Percentiles rank a stretch among this genome's conserved stretches.
phyloP scores from a whole-genome alignment of 1,139 yeast genomes.

The Trichomonascaceae sp. region DNA sequence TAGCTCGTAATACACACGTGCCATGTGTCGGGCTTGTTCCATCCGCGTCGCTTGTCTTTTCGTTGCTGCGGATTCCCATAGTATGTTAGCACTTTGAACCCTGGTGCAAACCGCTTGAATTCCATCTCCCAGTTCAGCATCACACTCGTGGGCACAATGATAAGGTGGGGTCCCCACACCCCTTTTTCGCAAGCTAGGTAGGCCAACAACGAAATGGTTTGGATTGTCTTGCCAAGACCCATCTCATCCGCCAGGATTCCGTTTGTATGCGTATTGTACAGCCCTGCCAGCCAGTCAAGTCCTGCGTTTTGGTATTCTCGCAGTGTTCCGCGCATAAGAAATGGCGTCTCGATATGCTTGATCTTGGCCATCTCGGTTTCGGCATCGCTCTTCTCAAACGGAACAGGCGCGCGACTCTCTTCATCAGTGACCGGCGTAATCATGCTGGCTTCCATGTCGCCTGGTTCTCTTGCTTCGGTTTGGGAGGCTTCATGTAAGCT shows the following conservation, averaged over 20 bases:
- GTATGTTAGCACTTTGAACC: constrained; percentile 87
- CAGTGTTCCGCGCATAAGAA: constrained; percentile 61
- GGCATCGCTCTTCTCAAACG: background rate
- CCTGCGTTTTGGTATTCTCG: constrained; percentile 95
- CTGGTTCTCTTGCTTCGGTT: background rate
- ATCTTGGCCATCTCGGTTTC: background rate
- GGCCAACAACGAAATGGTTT: constrained; percentile 76
- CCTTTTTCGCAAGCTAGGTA: constrained; percentile 89
- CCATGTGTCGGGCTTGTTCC: constrained; percentile 94
- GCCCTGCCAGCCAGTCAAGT: constrained; percentile 89
- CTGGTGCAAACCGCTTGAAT: constrained; percentile 96
- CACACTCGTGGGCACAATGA: constrained; percentile 97
- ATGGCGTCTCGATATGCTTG: constrained; percentile 23
- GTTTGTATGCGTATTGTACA: constrained; percentile 84
- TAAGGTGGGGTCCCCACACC: constrained; percentile 96
- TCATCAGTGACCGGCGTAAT: no score
- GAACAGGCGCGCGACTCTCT: background rate
- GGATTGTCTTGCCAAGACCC: constrained; percentile 98
- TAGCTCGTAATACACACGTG: constrained; percentile 96
- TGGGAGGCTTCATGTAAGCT: background rate
- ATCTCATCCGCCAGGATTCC: constrained; percentile 97
- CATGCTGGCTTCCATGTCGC: background rate
- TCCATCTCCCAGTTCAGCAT: constrained; percentile 99
- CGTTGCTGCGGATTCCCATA: constrained; percentile 98
- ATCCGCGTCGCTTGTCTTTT: constrained; percentile 88